Evolutionary conservation across 345 rosid genomes (phyloP).

Genomic region (Populus nigra): DNA sequence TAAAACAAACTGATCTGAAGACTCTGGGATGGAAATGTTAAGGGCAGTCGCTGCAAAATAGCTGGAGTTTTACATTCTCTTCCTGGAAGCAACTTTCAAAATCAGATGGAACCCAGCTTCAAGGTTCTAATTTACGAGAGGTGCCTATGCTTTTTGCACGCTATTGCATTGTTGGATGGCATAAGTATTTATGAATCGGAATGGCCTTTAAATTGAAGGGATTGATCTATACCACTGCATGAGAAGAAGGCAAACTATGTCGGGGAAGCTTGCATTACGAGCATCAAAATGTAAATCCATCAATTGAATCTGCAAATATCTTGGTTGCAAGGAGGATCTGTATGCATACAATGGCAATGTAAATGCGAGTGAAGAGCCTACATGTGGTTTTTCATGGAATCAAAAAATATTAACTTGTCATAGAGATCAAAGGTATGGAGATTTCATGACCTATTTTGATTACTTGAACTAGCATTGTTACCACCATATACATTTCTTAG

Average conservation of each 20-base stretch:
- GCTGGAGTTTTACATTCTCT: background rate
- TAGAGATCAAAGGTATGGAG: background rate
- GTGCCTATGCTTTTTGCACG: background rate
- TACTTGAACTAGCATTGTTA: background rate
- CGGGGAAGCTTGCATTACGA: background rate
- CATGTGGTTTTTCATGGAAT: background rate
- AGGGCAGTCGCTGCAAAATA: background rate
- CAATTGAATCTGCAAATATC: background rate
- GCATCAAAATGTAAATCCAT: background rate
- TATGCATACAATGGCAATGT: background rate
- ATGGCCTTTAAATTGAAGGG: background rate
- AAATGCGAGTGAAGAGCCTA: background rate
- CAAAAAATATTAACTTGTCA: background rate
- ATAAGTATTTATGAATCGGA: background rate
- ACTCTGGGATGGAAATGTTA: slow-evolving; percentile 71
- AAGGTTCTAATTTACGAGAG: background rate
- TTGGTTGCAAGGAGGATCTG: background rate
- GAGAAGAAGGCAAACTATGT: background rate
- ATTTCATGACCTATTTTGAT: background rate
- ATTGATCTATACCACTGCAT: background rate
- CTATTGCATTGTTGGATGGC: background rate
- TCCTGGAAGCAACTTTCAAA: background rate
- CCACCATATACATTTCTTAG: background rate
- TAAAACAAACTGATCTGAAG: slow-evolving; percentile 62
- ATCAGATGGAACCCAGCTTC: background rate